These are phyloP conservation scores for Hymenoscyphus fructigenus DNA, from an alignment of 2,329 filamentous ascomycete genomes.

Conservation along the genomic window DNA sequence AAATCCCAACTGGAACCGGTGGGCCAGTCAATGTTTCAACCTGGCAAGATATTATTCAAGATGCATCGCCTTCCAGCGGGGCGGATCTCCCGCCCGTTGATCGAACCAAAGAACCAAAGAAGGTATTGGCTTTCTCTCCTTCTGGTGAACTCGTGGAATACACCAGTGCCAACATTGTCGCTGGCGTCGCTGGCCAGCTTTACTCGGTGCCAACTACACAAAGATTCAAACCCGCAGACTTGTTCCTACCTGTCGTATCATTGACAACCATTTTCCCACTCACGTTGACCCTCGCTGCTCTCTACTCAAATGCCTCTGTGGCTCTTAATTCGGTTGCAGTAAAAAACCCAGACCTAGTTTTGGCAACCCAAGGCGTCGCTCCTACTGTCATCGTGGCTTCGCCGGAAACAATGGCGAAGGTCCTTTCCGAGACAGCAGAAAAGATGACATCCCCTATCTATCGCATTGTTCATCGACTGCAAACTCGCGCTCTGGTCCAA, in stretches of 20 bases:
- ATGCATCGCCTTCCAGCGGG: conserved; percentile 58
- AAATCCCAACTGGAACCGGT: conserved; percentile 74
- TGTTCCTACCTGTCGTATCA: conserved; percentile 82
- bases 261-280: conserved; percentile 79
- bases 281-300: conserved; percentile 73
- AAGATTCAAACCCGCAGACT: conserved; percentile 70
- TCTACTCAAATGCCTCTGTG: conserved; percentile 81
- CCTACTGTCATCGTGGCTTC: conserved; percentile 83
- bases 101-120: conserved; percentile 51
- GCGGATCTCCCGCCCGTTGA: conserved; percentile 64
- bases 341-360: conserved; percentile 64
- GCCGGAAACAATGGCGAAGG: conserved; percentile 67
- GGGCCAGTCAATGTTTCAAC: conserved; percentile 78
- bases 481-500: conserved; percentile 66
- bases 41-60: conserved; percentile 86
- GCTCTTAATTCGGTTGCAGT: conserved; percentile 87
- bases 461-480: conserved; percentile 67
- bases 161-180: conserved; percentile 78
- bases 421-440: conserved; percentile 61
- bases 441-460: conserved; percentile 63
- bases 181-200: conserved; percentile 78
- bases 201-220: conserved; percentile 73
- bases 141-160: conserved; percentile 74
- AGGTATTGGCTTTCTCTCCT: conserved; percentile 68
- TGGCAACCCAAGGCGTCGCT: conserved; percentile 71